phyloP scores from a whole-genome alignment of 352 stramenopile genomes.

The Pythium oligandrum region DNA sequence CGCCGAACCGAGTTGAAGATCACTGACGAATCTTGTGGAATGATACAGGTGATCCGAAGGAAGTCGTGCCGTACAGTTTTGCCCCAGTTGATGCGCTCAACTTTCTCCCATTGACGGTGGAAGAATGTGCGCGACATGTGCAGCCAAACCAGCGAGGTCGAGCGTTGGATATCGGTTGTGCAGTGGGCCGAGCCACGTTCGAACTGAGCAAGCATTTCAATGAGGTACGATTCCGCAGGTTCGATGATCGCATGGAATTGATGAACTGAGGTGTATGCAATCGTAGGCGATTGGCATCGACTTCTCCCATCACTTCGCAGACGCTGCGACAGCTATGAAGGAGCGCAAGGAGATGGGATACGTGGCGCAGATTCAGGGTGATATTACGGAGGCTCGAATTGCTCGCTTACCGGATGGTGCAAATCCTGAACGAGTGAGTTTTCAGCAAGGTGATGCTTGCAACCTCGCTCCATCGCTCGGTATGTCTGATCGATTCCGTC shows the following conservation, averaged over 20 bases:
- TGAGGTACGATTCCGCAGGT: conserved; percentile 29
- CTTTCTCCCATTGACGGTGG: conserved; percentile 85
- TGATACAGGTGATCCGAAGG: conserved; percentile 43
- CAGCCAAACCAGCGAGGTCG: conserved; percentile 48
- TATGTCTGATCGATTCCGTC: conserved; percentile 32
- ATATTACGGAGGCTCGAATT: conserved; percentile 59
- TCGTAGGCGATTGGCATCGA: conserved; percentile 88
- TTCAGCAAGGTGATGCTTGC: conserved; percentile 94
- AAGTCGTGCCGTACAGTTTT: conserved; percentile 66
- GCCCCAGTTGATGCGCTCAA: conserved; percentile 73
- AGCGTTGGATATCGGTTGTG: conserved; percentile 93
- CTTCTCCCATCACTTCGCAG: conserved; percentile 90
- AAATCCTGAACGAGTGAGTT: conserved; percentile 51
- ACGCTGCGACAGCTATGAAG: conserved; percentile 87
- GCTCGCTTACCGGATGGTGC: conserved; percentile 60
- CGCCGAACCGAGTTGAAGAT: background rate
- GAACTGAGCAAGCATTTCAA: conserved; percentile 92
- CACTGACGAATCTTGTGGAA: background rate
- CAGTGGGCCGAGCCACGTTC: conserved; percentile 92
- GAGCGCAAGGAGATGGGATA: conserved; percentile 73
- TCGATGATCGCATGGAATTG: conserved; percentile 9
- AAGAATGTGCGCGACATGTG: conserved; percentile 59
- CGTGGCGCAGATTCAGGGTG: conserved; percentile 85
- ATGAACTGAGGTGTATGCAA: background rate
- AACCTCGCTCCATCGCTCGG: conserved; percentile 67